Evolutionary conservation across 441 rosid genomes (phyloP), one percentile per base, ranked within the genome.

Genomic region (Jatropha podagrica): DNA sequence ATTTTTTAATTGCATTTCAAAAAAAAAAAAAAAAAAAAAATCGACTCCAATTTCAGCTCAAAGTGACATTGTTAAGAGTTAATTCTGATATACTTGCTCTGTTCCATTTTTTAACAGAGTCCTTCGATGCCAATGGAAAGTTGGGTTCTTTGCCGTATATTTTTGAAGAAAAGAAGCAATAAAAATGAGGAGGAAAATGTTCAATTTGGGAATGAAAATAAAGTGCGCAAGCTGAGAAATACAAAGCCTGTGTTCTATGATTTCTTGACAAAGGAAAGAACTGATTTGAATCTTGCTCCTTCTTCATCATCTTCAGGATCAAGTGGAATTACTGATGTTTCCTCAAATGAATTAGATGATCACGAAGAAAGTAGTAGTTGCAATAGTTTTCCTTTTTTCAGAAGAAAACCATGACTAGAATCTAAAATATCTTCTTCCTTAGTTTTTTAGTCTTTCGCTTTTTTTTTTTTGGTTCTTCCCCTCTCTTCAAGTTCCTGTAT

Each of bases 71-170:
- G 51, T 42, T 63, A 4, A 48, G 4, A 40, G n/a, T 41, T 20
- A 38, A 11, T 59, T 66, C 18, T 68, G 49, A 75, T 75, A 23
- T 72, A 60, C 32, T 56, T 32, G 2, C 37, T 70, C 51, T 64
- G 37, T 69, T 63, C 14, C n/a, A 32, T 58, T 73, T 56, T 61
- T 0, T 78, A 78, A 54, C 89, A 92, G 98, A 80, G 71, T 65
- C 76, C 79, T 7, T 76, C 65, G 76, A 82, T 73, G 79, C 80
- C 88, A 49, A 77, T 82, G 81, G 92, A 88, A 66, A 94, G 88
- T 77, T 96, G 97, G 98, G 98, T 94, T 49, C 85, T 96, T 3
- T 94, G 99, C 83, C 92, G 98, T 23, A 90, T 96, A 82, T 94
- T 94, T 81, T 83, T 92, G 78, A 96, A 92, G 91, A 96, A 89